Conservation (phyloP, 2,329 filamentous ascomycete species). For the Sporothrix luriei region DNA sequence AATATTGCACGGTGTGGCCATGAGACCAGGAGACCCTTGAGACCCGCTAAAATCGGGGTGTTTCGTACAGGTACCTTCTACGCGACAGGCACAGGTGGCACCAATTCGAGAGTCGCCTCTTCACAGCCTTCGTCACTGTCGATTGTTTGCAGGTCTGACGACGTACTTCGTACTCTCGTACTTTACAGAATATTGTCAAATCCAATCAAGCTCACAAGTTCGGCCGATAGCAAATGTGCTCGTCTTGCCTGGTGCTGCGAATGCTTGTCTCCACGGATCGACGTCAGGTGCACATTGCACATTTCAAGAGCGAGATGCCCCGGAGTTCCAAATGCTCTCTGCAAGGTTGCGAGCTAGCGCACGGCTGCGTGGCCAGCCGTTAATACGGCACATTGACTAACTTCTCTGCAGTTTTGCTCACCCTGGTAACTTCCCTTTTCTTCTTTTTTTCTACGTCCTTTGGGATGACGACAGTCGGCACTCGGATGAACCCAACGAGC, state of each 20-base stretch:
- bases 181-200: not conserved
- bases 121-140: too few species aligned
- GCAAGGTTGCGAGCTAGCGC: not conserved
- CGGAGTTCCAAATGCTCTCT: conserved; percentile 16
- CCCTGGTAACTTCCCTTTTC: conserved; percentile 5
- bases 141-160: too few species aligned
- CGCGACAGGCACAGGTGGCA: too few species aligned
- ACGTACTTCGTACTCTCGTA: too few species aligned
- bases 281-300: conserved; percentile 10
- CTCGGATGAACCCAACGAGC: conserved; percentile 24
- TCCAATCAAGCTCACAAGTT: not conserved
- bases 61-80: not conserved
- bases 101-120: too few species aligned
- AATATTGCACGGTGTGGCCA: not conserved
- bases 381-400: too few species aligned
- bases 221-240: not conserved
- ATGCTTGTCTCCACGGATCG: conserved; percentile 7
- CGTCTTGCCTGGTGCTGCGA: not conserved
- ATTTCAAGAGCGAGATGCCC: not conserved
- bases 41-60: not conserved
- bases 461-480: not conserved
- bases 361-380: conserved; percentile 11
- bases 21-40: not conserved
- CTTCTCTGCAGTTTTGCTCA: conserved; percentile 11
- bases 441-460: not conserved